A percentile compares a stretch with the other conserved stretches of the same genome.
phyloP scores from a whole-genome alignment of 192 early-diverging fungal species.

The Linnemannia schmuckeri region DNA sequence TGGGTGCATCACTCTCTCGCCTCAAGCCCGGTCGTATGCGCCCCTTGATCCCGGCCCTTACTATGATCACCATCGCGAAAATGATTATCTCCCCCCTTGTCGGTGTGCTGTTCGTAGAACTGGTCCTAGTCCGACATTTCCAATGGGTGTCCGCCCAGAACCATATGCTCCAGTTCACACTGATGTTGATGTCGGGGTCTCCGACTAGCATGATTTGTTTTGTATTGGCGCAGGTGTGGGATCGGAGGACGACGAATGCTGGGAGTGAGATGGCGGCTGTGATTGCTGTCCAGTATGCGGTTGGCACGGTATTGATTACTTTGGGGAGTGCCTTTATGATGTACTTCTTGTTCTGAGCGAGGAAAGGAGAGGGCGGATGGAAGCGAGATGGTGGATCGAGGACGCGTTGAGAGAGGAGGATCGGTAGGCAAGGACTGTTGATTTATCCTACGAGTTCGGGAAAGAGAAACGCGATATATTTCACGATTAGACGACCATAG shows the following conservation, averaged over 20 bases:
- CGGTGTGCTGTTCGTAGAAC: constrained; percentile 19
- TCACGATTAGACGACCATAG: no score
- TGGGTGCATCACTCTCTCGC: constrained; percentile 43
- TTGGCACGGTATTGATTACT: constrained; percentile 18
- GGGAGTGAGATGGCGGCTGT: constrained; percentile 47
- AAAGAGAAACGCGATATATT: not conserved
- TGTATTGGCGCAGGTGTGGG: constrained; percentile 53
- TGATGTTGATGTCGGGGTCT: constrained; percentile 40
- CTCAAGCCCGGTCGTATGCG: constrained; percentile 52
- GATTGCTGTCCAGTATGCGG: constrained; percentile 44
- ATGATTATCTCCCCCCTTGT: constrained; percentile 30
- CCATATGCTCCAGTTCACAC: constrained; percentile 46
- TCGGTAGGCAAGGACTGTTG: not conserved
- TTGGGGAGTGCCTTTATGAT: constrained; percentile 43
- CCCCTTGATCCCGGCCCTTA: constrained; percentile 30
- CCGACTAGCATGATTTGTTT: constrained; percentile 48
- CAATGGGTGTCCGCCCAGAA: constrained; percentile 34
- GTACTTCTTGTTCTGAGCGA: constrained; percentile 43
- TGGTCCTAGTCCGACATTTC: constrained; percentile 23
- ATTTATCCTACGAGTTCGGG: not conserved
- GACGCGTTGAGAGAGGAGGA: not conserved
- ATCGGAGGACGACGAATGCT: constrained; percentile 40
- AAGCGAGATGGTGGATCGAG: not conserved
- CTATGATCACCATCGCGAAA: constrained; percentile 43
- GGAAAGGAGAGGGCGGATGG: not conserved